Percentiles rank a stretch among this genome's conserved stretches.
These are phyloP conservation scores for Penicillium robsamsonii DNA, from an alignment of 495 filamentous ascomycete genomes.

Conservation along the genomic window DNA sequence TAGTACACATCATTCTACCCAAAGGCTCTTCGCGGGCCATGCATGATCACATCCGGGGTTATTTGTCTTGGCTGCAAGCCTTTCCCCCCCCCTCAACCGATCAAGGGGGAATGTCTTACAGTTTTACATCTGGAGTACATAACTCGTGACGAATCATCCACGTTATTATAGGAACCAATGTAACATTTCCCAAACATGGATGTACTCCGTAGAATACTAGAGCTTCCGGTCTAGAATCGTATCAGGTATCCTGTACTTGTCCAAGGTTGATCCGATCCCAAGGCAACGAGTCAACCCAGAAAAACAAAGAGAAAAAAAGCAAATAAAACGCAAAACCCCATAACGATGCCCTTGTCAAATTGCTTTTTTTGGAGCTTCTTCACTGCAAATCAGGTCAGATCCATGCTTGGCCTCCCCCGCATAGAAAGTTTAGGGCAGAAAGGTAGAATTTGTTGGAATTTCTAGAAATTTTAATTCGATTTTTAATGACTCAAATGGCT, in stretches of 20 bases:
- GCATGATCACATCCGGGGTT: background rate
- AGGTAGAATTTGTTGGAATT: constrained; percentile 8
- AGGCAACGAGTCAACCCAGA: constrained; percentile 2
- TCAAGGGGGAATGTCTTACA: constrained; percentile 9
- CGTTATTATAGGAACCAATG: background rate
- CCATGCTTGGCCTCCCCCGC: constrained; percentile 37
- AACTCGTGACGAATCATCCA: constrained; percentile 1
- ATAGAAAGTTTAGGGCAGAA: constrained; percentile 29
- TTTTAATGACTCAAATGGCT: constrained; percentile 1
- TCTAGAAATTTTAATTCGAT: background rate
- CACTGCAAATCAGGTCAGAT: constrained; percentile 35
- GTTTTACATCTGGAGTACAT: background rate
- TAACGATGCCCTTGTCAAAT: constrained; percentile 8
- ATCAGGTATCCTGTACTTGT: background rate
- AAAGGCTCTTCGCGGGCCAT: background rate
- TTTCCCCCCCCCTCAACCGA: background rate
- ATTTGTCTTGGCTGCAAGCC: background rate
- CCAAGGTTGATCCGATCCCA: background rate
- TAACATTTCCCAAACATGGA: background rate
- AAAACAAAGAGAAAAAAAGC: constrained; percentile 1
- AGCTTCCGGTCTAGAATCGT: background rate
- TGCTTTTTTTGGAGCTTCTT: constrained; percentile 21
- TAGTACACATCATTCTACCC: constrained; percentile 1
- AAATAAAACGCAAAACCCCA: background rate
- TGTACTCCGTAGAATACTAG: background rate